Evolutionary conservation across 2,329 filamentous ascomycete genomes (phyloP).

Genomic region (Emericellopsis atlantica): DNA sequence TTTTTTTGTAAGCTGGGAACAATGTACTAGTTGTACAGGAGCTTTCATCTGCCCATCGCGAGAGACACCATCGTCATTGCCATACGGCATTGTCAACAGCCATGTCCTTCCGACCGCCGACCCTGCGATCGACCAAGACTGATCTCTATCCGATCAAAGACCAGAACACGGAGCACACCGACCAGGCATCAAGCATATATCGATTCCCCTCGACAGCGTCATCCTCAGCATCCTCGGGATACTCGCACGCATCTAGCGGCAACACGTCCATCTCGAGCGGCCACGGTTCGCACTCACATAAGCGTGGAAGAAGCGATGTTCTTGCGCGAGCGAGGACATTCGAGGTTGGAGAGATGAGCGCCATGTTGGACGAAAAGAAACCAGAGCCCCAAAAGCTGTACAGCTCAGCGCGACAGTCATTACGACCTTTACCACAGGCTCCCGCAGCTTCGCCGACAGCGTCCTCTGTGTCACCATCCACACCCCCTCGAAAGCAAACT

Average conservation of each 20-base stretch:
- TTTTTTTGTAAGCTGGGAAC: no score
- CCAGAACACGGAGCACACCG: no score
- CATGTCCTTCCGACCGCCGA: conserved; percentile 46
- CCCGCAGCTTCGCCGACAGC: conserved; percentile 34
- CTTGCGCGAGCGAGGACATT: conserved; percentile 37
- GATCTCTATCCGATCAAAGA: conserved; percentile 25
- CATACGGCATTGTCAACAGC: no score
- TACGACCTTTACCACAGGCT: conserved; percentile 60
- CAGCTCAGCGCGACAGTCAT: conserved; percentile 59
- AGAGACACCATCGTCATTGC: no score
- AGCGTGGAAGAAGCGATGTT: conserved; percentile 65
- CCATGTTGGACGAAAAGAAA: conserved; percentile 13
- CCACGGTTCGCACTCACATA: conserved; percentile 42
- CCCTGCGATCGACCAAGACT: conserved; percentile 43
- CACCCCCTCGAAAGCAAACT: conserved; percentile 7
- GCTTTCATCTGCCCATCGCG: no score
- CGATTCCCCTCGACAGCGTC: conserved; percentile 59
- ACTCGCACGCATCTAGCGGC: conserved; percentile 52
- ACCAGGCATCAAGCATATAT: conserved; percentile 23
- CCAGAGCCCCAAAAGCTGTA: conserved; percentile 51
- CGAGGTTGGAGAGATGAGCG: conserved; percentile 27
- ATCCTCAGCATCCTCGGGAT: conserved; percentile 58
- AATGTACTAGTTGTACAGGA: no score
- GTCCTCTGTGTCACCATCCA: conserved; percentile 15
- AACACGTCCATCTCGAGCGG: conserved; percentile 57